Evolutionary conservation across 495 filamentous ascomycete species (phyloP), one percentile per base, ranked within the genome.

Genomic region (Penicillium malachiteum): DNA sequence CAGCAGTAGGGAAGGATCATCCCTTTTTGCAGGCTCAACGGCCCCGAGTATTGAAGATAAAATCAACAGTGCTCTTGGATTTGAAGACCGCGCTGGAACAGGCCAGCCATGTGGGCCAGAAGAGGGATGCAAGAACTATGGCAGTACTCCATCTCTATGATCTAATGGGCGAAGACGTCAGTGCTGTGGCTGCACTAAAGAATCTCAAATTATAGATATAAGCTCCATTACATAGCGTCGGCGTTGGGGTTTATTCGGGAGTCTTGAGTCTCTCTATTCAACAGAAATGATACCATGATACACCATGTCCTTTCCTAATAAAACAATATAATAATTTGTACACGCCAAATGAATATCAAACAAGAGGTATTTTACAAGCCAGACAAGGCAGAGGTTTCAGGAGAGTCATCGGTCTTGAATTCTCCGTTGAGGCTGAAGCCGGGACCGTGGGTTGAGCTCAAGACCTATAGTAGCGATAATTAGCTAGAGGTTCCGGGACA

Each of bases 401-500:
- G 71, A 57, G 84, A 86, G 50, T 82, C 73, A 9, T 82, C 74
- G 48, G 84, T 68, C 51, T 69, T 82, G 72, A 94, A 89, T 32
- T 81, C 79, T 44, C 93, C 94, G 57, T 84, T 94, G 64, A 98
- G 71, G 64, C 83, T 87, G 78, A 98, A 89, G 4, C 92, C 94
- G 5, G 92, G 89, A 21, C 86, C 87, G 66, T 89, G 73, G 31
- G 92, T 96, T 1, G 92, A 90, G 75, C 90, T 91, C 61, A 98
- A 75, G n/a, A 96, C 83, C 83, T 86, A 58, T n/a, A n/a, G 4
- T 11, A 46, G 30, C 12, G 34, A 56, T 66, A 35, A 66, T 59
- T 33, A 12, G 32, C 8, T 7, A 21, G 33, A 30, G 10, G 5
- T 37, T 9, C 18, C 12, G 9, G 13, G 16, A 50, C 11, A 2